Base-by-base conservation (phyloP, 441 rosid genomes). In the Erodium texanum region DNA sequence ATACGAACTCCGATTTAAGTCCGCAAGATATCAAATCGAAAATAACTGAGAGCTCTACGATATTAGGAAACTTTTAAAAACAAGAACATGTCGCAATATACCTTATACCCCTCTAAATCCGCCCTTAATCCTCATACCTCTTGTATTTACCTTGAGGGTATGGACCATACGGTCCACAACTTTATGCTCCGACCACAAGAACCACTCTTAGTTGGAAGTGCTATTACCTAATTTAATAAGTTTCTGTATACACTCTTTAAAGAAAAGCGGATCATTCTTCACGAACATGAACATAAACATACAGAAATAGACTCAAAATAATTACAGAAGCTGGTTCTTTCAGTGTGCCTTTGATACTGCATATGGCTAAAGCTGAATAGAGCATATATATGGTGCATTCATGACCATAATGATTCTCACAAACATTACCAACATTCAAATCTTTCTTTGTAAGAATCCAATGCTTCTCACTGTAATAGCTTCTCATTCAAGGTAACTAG, bases 131-230 rank as follows among this genome's bases (percentile, higher is more conserved):
- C n/a, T n/a, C n/a, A n/a, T n/a, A n/a, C n/a, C 29, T 27, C 29
- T 27, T 27, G 29, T 27, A 27, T 1, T 27, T 27, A 27, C 29
- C 4, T 27, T 27, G 4, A 27, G 29, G 29, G 29, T 24, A 24
- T 77, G 67, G 77, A 68, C 83, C 77, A 73, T 24, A 24, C 75
- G 67, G 77, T 71, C 83, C 77, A 73, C 81, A 70, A 66, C 29
- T 69, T 73, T 73, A 79, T 76, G 76, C 82, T 72, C 20, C 66
- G 15, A 59, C 72, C 80, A 75, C 76, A 62, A 64, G 72, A 70
- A 66, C 81, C 84, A 62, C 77, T 71, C 83, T 69, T 74, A 66
- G 78, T 73, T 80, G 77, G 72, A 66, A 29, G 1, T 32, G 22
- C 27, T 23, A 45, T 22, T 12, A 38, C n/a, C 24, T 27, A 14